phyloP scores from a whole-genome alignment of 176 grass and related monocot species.

The Rhynchospora tenuis region DNA sequence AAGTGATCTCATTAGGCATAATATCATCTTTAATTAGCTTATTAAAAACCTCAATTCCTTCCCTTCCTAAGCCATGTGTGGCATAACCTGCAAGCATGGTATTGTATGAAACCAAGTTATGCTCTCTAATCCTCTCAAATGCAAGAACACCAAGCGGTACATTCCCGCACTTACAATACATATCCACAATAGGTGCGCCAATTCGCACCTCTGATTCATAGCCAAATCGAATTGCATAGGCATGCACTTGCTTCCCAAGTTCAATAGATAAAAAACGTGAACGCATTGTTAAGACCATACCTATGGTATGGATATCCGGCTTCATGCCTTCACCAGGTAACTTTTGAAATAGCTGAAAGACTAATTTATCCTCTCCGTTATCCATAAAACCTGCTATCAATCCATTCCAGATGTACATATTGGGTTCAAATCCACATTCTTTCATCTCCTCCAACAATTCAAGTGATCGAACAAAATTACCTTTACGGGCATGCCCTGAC shows the following conservation, averaged over 20 bases:
- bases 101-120: slow-evolving; percentile 33
- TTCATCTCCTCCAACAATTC: slow-evolving; percentile 25
- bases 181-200: slow-evolving; percentile 25
- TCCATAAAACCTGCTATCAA: slow-evolving; percentile 33
- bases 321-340: neutral
- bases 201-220: slow-evolving; percentile 32
- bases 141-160: slow-evolving; percentile 6
- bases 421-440: slow-evolving; percentile 21
- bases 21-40: neutral
- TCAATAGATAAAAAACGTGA: slow-evolving; percentile 25
- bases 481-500: slow-evolving; percentile 16
- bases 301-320: slow-evolving; percentile 28
- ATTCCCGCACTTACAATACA: slow-evolving; percentile 30
- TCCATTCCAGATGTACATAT: slow-evolving; percentile 29
- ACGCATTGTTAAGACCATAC: slow-evolving; percentile 29
- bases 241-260: slow-evolving; percentile 33
- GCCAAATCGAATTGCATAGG: slow-evolving; percentile 25
- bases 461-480: neutral
- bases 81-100: slow-evolving; percentile 25
- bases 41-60: slow-evolving; percentile 25
- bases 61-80: slow-evolving; percentile 20
- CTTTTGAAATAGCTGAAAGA: slow-evolving; percentile 13
- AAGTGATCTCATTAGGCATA: slow-evolving; percentile 27
- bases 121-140: slow-evolving; percentile 22
- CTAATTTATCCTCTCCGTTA: slow-evolving; percentile 29